phyloP scores from a whole-genome alignment of 345 rosid species.

The Microcos paniculata region DNA sequence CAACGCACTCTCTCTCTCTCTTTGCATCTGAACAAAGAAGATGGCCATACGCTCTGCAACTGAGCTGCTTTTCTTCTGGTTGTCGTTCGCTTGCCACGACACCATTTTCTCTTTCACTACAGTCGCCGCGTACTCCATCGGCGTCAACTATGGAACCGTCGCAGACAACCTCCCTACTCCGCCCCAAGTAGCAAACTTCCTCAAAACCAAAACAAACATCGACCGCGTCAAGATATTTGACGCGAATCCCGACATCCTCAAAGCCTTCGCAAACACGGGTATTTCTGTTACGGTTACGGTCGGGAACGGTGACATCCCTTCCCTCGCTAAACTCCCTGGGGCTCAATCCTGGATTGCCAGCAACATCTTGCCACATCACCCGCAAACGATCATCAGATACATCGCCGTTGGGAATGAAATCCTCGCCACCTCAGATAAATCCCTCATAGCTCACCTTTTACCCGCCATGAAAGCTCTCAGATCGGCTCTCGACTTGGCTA shows the following conservation, averaged over 20 bases:
- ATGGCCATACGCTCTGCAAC: conserved; percentile 18
- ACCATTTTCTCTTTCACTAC: conserved; percentile 12
- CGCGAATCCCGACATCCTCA: conserved; percentile 64
- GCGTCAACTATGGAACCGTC: conserved; percentile 83
- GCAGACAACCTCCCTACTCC: conserved; percentile 86
- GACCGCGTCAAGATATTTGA: conserved; percentile 77
- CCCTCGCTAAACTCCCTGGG: conserved; percentile 51
- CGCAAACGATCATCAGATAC: conserved; percentile 48
- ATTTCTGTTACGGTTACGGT: conserved; percentile 69
- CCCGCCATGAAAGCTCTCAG: conserved; percentile 71
- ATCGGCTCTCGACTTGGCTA: conserved; percentile 53
- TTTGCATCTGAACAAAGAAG: not conserved
- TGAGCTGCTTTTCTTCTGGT: not conserved
- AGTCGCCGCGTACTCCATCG: conserved; percentile 47
- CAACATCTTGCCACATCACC: conserved; percentile 57
- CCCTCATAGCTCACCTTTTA: conserved; percentile 51
- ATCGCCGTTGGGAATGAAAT: conserved; percentile 77
- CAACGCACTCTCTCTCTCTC: not conserved
- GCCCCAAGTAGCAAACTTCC: conserved; percentile 58
- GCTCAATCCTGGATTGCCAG: conserved; percentile 63
- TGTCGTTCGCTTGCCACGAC: conserved; percentile 14
- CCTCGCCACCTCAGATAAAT: conserved; percentile 60
- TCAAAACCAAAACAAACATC: conserved; percentile 64
- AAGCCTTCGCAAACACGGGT: conserved; percentile 65
- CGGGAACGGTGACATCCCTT: conserved; percentile 63